These are phyloP conservation scores for Phlebopus sp. DNA, from an alignment of 1,284 basidiomycete species.

Conservation along the genomic window DNA sequence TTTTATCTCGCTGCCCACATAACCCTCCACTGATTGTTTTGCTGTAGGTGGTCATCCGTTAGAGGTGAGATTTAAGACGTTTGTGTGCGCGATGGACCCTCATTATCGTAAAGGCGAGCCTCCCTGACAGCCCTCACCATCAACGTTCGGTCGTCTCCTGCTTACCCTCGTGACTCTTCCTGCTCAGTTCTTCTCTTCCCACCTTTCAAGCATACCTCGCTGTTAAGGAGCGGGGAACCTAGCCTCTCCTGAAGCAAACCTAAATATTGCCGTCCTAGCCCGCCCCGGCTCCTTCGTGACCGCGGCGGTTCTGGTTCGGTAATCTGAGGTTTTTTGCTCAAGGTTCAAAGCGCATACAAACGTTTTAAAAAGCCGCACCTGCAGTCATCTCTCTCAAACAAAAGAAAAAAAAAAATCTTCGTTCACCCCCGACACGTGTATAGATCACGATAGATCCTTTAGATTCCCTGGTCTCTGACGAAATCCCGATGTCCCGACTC, in stretches of 20 bases:
- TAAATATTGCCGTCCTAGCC: slow-evolving; percentile 56
- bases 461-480: slow-evolving; percentile 23
- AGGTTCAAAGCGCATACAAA: slow-evolving; percentile 20
- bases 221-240: slow-evolving; percentile 65
- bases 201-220: slow-evolving; percentile 62
- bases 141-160: slow-evolving; percentile 14
- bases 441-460: slow-evolving; percentile 30
- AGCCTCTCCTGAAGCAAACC: slow-evolving; percentile 52
- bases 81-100: slow-evolving; percentile 13
- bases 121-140: slow-evolving; percentile 57
- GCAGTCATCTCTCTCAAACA: neutral
- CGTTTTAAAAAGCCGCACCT: slow-evolving; percentile 15
- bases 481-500: slow-evolving; percentile 54
- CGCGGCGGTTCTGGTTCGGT: slow-evolving; percentile 73
- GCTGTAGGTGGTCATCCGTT: slow-evolving; percentile 71
- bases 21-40: slow-evolving; percentile 7
- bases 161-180: slow-evolving; percentile 19
- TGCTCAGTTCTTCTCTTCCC: slow-evolving; percentile 18
- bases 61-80: slow-evolving; percentile 51
- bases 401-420: too few relatives aligned
- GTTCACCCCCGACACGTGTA: slow-evolving; percentile 14
- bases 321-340: slow-evolving; percentile 40
- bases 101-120: slow-evolving; percentile 61
- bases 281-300: slow-evolving; percentile 60
- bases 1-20: slow-evolving; percentile 15